Percentiles rank a stretch among this genome's conserved stretches.
Evolutionary conservation across 805 yeast species (phyloP).

Genomic region (Saturnispora halmiae): DNA sequence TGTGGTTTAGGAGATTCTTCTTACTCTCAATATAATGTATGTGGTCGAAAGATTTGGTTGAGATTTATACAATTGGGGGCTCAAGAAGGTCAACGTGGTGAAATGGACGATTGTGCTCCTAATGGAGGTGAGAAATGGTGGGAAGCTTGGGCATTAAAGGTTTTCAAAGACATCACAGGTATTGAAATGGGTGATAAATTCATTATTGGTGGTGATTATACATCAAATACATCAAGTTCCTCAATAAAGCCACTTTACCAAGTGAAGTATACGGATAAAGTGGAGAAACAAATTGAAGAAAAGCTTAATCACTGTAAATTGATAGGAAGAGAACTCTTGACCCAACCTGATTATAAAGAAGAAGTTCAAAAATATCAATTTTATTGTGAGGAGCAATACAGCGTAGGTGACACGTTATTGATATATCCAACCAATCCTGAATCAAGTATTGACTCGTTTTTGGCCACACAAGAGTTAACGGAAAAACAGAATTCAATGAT

Average conservation of each 20-base stretch:
- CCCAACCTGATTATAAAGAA: conserved; percentile 71
- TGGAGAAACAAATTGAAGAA: neutral
- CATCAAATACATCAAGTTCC: neutral
- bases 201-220: conserved; percentile 5
- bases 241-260: neutral
- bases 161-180: conserved; percentile 25
- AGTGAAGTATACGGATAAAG: neutral
- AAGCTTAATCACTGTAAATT: neutral
- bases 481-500: conserved; percentile 57
- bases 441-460: conserved; percentile 50
- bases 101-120: conserved; percentile 77
- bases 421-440: conserved; percentile 68
- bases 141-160: conserved; percentile 57
- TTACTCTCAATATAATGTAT: conserved; percentile 81
- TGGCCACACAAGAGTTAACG: conserved; percentile 67
- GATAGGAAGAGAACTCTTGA: conserved; percentile 29
- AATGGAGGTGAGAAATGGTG: conserved; percentile 72
- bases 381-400: conserved; percentile 24
- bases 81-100: conserved; percentile 61
- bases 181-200: neutral
- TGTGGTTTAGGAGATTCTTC: conserved; percentile 94
- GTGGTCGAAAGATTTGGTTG: conserved; percentile 73
- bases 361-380: conserved; percentile 45
- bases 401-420: conserved; percentile 77
- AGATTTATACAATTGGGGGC: conserved; percentile 81